phyloP scores from a whole-genome alignment of 768 basidiomycete genomes.

The Myochromella boudieri region DNA sequence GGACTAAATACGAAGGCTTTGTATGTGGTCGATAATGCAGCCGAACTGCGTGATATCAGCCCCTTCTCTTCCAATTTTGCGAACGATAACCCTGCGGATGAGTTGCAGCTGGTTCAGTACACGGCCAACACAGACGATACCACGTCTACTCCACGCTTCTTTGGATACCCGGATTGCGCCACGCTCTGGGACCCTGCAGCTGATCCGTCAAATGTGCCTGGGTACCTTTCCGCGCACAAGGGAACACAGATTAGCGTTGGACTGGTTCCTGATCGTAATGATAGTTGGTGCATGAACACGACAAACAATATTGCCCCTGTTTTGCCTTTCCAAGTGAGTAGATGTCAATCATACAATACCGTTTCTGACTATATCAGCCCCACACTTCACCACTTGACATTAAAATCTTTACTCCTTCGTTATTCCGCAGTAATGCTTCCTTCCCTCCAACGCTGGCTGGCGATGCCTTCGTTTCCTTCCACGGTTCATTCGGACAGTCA shows the following conservation, averaged over 20 bases:
- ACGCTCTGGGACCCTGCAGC: conserved; percentile 42
- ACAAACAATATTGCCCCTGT: conserved; percentile 36
- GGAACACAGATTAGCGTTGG: conserved; percentile 40
- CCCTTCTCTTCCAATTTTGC: conserved; percentile 35
- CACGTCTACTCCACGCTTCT: conserved; percentile 21
- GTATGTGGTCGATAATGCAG: conserved; percentile 40
- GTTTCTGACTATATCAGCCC: conserved; percentile 24
- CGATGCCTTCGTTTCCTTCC: conserved; percentile 45
- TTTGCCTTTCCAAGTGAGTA: conserved; percentile 36
- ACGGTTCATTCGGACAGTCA: conserved; percentile 37
- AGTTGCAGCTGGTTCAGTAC: conserved; percentile 16
- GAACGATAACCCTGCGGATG: conserved; percentile 45
- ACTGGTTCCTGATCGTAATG: conserved; percentile 27
- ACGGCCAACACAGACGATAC: background rate
- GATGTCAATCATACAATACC: background rate
- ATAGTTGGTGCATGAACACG: conserved; percentile 31
- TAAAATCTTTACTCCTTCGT: conserved; percentile 32
- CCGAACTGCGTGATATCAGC: conserved; percentile 38
- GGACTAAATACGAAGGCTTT: conserved; percentile 15
- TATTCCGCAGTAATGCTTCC: conserved; percentile 6
- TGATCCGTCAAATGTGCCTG: conserved; percentile 36
- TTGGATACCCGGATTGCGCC: conserved; percentile 43
- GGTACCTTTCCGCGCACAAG: conserved; percentile 25
- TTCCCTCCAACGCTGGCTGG: conserved; percentile 28
- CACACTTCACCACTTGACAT: conserved; percentile 47